phyloP scores from a whole-genome alignment of 2,329 filamentous ascomycete species.

The Fusarium domesticum region DNA sequence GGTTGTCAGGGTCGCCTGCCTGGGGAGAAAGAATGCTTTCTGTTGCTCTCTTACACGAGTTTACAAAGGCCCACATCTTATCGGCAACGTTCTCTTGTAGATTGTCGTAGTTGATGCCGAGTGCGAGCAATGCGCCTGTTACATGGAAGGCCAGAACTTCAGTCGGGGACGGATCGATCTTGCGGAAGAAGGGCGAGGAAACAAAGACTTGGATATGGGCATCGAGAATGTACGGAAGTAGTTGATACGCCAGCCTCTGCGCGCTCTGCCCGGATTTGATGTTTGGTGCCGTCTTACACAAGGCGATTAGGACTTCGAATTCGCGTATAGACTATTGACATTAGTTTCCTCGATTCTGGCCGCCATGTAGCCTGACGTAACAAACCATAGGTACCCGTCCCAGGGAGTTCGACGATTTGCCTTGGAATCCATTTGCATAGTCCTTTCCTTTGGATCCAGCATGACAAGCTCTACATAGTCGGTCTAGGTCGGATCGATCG shows the following conservation, averaged over 20 bases:
- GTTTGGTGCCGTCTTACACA: constrained; percentile 84
- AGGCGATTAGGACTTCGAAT: constrained; percentile 83
- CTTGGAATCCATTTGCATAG: constrained; percentile 47
- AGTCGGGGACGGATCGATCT: constrained; percentile 83
- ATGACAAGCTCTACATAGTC: constrained; percentile 57
- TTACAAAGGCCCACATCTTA: constrained; percentile 69
- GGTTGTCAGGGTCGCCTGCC: constrained; percentile 53
- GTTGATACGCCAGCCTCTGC: constrained; percentile 71
- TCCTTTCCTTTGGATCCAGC: constrained; percentile 44
- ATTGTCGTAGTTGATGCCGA: constrained; percentile 70
- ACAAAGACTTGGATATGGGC: constrained; percentile 75
- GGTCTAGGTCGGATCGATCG: constrained; percentile 62
- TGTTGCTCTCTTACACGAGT: constrained; percentile 64
- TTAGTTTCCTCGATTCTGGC: constrained; percentile 15
- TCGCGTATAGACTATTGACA: constrained; percentile 71
- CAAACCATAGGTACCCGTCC: constrained; percentile 61
- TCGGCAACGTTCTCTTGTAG: constrained; percentile 65
- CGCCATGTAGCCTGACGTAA: background rate
- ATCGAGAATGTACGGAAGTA: constrained; percentile 82
- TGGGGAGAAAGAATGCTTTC: constrained; percentile 52
- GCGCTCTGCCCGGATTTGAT: constrained; percentile 70
- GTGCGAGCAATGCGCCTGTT: constrained; percentile 73
- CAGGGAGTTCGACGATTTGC: constrained; percentile 41
- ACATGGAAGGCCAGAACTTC: constrained; percentile 79
- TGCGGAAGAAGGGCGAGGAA: constrained; percentile 76